phyloP scores from a whole-genome alignment of 1,284 basidiomycete species.

The Ceratobasidium sp. region DNA sequence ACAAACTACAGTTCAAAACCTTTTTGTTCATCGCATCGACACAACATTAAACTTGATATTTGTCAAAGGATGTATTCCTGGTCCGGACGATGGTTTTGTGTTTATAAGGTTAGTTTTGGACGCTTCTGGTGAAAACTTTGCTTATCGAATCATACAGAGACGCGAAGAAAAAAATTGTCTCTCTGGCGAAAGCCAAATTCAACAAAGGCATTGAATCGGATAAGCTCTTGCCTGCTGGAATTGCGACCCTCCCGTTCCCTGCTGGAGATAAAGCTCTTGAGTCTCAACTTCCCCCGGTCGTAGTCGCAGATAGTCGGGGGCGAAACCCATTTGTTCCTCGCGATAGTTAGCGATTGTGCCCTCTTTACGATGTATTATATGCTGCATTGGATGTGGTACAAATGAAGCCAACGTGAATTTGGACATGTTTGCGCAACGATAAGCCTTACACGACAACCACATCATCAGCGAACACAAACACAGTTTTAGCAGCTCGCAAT shows the following conservation, averaged over 20 bases:
- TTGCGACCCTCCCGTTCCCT: conserved; percentile 88
- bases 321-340: conserved; percentile 78
- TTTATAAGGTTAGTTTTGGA: conserved; percentile 37
- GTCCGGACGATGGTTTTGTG: conserved; percentile 57
- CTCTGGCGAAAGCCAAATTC: conserved; percentile 67
- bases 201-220: conserved; percentile 81
- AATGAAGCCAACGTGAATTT: not conserved
- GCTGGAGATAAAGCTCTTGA: conserved; percentile 86
- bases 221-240: conserved; percentile 83
- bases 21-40: conserved; percentile 90
- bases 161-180: conserved; percentile 82
- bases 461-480: not conserved
- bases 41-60: conserved; percentile 85
- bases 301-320: conserved; percentile 69
- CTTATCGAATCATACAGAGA: conserved; percentile 74
- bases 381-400: not conserved
- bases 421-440: not conserved
- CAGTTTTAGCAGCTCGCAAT: no score
- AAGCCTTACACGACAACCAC: not conserved
- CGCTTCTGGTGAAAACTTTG: conserved; percentile 62
- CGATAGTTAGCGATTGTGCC: conserved; percentile 56
- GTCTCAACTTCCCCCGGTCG: conserved; percentile 64
- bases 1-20: conserved; percentile 86
- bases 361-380: not conserved
- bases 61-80: conserved; percentile 67